phyloP scores from a whole-genome alignment of 805 yeast genomes.

The Starmerella apis region DNA sequence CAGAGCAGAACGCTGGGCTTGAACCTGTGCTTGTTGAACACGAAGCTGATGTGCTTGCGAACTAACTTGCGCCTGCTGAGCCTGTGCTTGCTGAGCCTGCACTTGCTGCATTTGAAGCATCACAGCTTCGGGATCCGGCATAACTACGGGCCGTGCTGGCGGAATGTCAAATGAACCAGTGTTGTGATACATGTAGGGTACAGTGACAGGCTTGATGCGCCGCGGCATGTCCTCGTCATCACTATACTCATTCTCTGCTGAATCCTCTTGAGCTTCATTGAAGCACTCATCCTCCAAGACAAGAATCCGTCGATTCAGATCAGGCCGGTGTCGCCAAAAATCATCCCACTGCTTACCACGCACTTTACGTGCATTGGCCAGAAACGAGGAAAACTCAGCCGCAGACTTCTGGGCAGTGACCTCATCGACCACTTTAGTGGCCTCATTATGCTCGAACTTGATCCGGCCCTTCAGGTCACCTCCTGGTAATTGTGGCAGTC shows the following conservation, averaged over 20 bases:
- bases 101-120: slow-evolving; percentile 9
- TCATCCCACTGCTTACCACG: slow-evolving; percentile 29
- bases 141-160: slow-evolving; percentile 22
- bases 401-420: slow-evolving; percentile 25
- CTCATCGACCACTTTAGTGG: slow-evolving; percentile 23
- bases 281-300: slow-evolving; percentile 23
- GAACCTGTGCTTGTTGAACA: background rate
- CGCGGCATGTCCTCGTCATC: slow-evolving; percentile 21
- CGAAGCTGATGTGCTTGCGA: background rate
- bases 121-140: slow-evolving; percentile 26
- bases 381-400: slow-evolving; percentile 22
- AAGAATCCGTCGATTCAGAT: slow-evolving; percentile 19
- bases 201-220: slow-evolving; percentile 17
- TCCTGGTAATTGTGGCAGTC: slow-evolving; percentile 24
- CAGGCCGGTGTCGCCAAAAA: slow-evolving; percentile 29
- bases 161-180: slow-evolving; percentile 25
- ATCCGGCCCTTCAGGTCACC: slow-evolving; percentile 25
- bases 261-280: slow-evolving; percentile 22
- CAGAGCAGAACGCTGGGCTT: slow-evolving; percentile 6
- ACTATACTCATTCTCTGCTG: slow-evolving; percentile 21
- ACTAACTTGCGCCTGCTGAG: slow-evolving; percentile 6
- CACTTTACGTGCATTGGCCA: slow-evolving; percentile 27
- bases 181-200: slow-evolving; percentile 22
- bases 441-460: slow-evolving; percentile 9
- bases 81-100: slow-evolving; percentile 11